phyloP scores from a whole-genome alignment of 2,329 filamentous ascomycete genomes.

The Colletotrichum phormii region DNA sequence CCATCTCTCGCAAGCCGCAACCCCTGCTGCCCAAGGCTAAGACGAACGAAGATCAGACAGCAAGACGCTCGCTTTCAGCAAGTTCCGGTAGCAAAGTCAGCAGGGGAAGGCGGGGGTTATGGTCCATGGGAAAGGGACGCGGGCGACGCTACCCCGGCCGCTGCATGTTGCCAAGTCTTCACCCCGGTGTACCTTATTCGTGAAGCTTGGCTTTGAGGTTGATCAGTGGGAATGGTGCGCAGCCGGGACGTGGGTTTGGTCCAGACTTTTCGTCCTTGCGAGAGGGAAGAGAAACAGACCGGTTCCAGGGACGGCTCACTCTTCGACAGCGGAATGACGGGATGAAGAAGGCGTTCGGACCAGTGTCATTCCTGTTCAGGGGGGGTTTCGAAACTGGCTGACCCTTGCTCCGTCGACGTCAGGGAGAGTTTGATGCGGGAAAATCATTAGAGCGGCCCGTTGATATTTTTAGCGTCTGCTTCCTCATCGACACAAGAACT shows the following conservation, averaged over 20 bases:
- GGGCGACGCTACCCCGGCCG: no score
- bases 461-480: neutral
- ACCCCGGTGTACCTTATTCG: slow-evolving; percentile 34
- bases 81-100: slow-evolving; percentile 35
- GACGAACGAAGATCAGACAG: slow-evolving; percentile 32
- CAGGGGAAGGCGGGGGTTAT: slow-evolving; percentile 24
- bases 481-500: neutral
- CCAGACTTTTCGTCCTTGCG: neutral
- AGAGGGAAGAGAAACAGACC: slow-evolving; percentile 13
- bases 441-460: slow-evolving; percentile 27
- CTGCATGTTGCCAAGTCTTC: slow-evolving; percentile 27
- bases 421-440: slow-evolving; percentile 8
- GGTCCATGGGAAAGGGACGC: neutral
- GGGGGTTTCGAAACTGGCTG: slow-evolving; percentile 32
- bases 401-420: slow-evolving; percentile 21
- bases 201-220: slow-evolving; percentile 22
- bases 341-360: slow-evolving; percentile 30
- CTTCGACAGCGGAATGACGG: slow-evolving; percentile 13
- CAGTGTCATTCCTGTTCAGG: slow-evolving; percentile 29
- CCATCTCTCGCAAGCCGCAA: neutral
- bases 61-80: slow-evolving; percentile 25
- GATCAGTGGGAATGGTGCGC: slow-evolving; percentile 3
- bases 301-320: slow-evolving; percentile 2
- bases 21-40: slow-evolving; percentile 15
- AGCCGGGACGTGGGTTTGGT: neutral